These are phyloP conservation scores for Oryza officinalis DNA, from an alignment of 176 grass and related monocot genomes.

Conservation along the genomic window DNA sequence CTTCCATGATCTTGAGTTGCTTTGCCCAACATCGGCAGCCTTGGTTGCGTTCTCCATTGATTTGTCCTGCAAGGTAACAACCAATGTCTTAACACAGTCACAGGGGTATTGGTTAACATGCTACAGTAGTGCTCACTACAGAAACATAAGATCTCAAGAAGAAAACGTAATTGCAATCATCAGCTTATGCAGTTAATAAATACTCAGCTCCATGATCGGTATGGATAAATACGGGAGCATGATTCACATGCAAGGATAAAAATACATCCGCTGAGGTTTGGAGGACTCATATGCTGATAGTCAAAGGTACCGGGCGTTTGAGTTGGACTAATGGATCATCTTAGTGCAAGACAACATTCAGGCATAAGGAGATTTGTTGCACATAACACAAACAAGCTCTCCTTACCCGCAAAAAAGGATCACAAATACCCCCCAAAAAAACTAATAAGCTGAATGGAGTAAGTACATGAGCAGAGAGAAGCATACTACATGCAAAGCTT, in stretches of 20 bases:
- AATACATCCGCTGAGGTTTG: neutral
- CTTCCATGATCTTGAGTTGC: neutral
- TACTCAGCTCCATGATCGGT: neutral
- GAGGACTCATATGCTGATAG: neutral
- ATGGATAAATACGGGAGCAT: neutral
- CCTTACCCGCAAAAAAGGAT: neutral
- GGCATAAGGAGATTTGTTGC: neutral
- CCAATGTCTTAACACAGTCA: neutral
- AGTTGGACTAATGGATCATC: neutral
- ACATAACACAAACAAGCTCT: neutral
- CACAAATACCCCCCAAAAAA: neutral
- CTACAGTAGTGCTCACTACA: neutral
- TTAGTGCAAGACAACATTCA: neutral
- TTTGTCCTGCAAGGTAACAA: slow-evolving; percentile 8
- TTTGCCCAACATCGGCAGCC: slow-evolving; percentile 4
- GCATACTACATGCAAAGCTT: neutral
- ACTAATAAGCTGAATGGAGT: neutral
- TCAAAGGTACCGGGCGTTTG: slow-evolving; percentile 10
- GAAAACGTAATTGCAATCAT: neutral
- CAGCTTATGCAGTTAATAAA: neutral
- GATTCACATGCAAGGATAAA: neutral
- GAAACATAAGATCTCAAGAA: neutral
- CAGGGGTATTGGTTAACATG: neutral
- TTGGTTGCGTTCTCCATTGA: slow-evolving; percentile 25
- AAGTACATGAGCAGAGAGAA: neutral